Percentiles rank a stretch among this genome's conserved stretches.
Evolutionary conservation across 108 stramenopile genomes (phyloP).

Genomic region (Parmales sp.): DNA sequence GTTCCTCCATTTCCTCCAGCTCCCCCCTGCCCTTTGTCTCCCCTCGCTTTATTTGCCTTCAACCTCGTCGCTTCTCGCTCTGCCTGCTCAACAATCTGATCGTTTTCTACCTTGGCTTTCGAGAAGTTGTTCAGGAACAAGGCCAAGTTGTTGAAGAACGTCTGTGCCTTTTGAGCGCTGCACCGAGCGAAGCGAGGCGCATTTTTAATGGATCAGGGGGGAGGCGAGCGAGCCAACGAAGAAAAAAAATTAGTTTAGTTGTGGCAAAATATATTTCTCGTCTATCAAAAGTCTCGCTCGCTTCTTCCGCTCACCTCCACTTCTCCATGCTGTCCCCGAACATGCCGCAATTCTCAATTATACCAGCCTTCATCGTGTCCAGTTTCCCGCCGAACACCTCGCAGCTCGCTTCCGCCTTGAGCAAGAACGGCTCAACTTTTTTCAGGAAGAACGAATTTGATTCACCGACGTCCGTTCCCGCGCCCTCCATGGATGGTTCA

Average conservation of each 20-base stretch:
- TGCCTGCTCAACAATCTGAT: background rate
- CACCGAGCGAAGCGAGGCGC: background rate
- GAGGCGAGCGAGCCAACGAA: too few relatives aligned
- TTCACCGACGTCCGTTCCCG: background rate
- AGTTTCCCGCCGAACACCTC: background rate
- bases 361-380: background rate
- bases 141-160: background rate
- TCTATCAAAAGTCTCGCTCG: background rate
- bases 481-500: background rate
- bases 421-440: slow-evolving; percentile 7
- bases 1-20: background rate
- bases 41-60: slow-evolving; percentile 1
- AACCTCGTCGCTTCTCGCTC: slow-evolving; percentile 2
- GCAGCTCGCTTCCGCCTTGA: background rate
- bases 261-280: background rate
- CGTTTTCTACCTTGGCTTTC: background rate
- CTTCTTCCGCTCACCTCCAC: background rate
- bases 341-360: slow-evolving; percentile 6
- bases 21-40: background rate
- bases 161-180: slow-evolving; percentile 2
- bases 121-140: background rate
- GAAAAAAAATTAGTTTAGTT: too few relatives aligned
- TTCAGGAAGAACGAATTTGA: background rate
- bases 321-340: too few relatives aligned
- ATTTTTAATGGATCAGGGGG: background rate